A percentile compares a stretch with the other conserved stretches of the same genome.
phyloP scores from a whole-genome alignment of 2,329 filamentous ascomycete genomes.

The Colletotrichum limetticola region DNA sequence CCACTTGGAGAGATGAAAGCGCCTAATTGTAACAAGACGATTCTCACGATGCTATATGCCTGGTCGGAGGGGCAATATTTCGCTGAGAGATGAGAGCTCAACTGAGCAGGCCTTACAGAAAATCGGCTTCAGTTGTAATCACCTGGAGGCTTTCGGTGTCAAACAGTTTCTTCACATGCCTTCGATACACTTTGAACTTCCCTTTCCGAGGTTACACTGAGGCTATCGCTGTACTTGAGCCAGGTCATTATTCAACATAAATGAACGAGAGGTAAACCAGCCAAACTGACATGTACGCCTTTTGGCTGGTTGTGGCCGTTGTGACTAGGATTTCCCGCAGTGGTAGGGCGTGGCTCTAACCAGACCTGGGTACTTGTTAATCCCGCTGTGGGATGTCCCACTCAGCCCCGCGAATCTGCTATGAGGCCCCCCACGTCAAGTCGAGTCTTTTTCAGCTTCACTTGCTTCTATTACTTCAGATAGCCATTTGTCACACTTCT shows the following conservation, averaged over 20 bases:
- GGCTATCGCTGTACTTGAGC: neutral
- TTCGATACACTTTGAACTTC: neutral
- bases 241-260: neutral
- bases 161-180: neutral
- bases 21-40: too few relatives aligned
- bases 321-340: slow-evolving; percentile 14
- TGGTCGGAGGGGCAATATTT: too few relatives aligned
- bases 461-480: neutral
- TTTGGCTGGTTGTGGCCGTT: neutral
- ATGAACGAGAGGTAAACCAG: neutral
- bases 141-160: neutral
- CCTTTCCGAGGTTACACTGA: neutral
- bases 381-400: slow-evolving; percentile 18
- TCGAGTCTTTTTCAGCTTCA: slow-evolving; percentile 6
- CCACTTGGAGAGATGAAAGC: too few relatives aligned
- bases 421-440: neutral
- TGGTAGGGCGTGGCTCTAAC: slow-evolving; percentile 22
- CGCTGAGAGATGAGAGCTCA: too few relatives aligned
- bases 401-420: slow-evolving; percentile 15
- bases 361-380: neutral
- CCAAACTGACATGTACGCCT: neutral
- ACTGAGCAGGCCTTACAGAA: too few relatives aligned
- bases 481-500: neutral
- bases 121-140: neutral
- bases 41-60: too few relatives aligned